Percentiles rank a stretch among this genome's conserved stretches.
Conservation (phyloP, 352 stramenopile species). For the Phytophthora vignae region DNA sequence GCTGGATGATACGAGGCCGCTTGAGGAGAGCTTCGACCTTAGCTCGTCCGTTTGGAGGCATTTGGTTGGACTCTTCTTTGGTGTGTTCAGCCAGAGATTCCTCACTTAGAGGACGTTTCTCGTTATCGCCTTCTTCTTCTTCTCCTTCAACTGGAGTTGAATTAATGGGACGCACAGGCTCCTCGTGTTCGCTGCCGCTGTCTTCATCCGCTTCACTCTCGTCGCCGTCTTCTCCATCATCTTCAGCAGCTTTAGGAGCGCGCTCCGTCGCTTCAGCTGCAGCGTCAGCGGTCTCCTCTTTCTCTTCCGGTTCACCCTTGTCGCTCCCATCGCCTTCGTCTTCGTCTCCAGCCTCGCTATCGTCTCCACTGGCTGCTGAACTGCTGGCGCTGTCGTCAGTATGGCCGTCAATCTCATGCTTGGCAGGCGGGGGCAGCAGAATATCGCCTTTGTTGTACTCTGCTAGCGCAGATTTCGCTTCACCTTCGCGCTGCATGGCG, state of each 20-base stretch:
- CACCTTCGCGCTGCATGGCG: conserved; percentile 53
- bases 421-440: conserved; percentile 53
- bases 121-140: conserved; percentile 12
- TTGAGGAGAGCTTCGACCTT: conserved; percentile 50
- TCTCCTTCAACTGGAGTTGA: background rate
- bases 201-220: conserved; percentile 38
- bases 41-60: conserved; percentile 19
- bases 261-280: background rate
- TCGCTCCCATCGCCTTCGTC: conserved; percentile 16
- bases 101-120: conserved; percentile 24
- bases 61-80: conserved; percentile 16
- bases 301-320: background rate
- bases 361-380: conserved; percentile 67
- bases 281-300: conserved; percentile 1
- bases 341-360: conserved; percentile 37
- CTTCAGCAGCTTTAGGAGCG: conserved; percentile 14
- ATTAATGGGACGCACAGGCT: conserved; percentile 16
- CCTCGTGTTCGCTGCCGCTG: conserved; percentile 24
- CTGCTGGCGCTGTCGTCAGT: conserved; percentile 81
- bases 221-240: conserved; percentile 27
- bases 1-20: conserved; percentile 60
- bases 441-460: conserved; percentile 63
- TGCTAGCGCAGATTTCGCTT: conserved; percentile 33
- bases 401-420: conserved; percentile 80
- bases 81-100: conserved; percentile 43